Base-by-base conservation (phyloP, 768 basidiomycete species). In the Ephemerocybe angulata region DNA sequence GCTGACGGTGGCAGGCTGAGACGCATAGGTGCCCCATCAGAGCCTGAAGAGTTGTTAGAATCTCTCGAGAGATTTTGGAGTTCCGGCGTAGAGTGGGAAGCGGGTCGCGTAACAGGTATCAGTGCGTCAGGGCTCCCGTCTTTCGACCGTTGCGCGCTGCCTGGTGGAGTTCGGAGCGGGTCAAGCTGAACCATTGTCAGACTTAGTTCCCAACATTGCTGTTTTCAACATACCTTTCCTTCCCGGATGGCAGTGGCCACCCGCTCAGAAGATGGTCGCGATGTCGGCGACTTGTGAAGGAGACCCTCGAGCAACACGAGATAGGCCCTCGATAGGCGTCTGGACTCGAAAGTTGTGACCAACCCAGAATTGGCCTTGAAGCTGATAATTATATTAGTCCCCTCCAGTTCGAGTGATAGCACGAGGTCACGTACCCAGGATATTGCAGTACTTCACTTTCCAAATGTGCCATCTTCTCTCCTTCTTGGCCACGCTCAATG, bases 381-480 rank as follows among this genome's bases (percentile, higher is more conserved):
- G 6, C 79, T 81, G 50, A 15, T 33, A 27, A 49, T n/a, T 17
- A 33, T 43, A 27, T 25, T 7, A 29, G 24, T 24, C 24, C 47
- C 13, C 24, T 38, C 19, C 17, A 25, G 31, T 55, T 33, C 27
- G 40, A 24, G 40, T n/a, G 38, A 28, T 49, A 30, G 31, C 6
- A 19, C 48, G 24, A 46, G 12, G 3, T 25, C 7, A 62, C 77
- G 38, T 59, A 93, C 84, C 95, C 95, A 43, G 79, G 71, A 72
- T 96, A 98, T 3, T 67, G 62, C 55, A 80, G 56, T 10, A 97
- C 88, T 64, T 94, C 91, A 47, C 74, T 75, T 62, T 91, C 87
- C 33, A 98, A 71, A 42, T 71, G 72, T 37, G 83, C 79, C 73
- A 90, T 78, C 62, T 88, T 88, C 13, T 87, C 85, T 0, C 59